Conservation (phyloP, 345 rosid species). For the Populus pruinosa region DNA sequence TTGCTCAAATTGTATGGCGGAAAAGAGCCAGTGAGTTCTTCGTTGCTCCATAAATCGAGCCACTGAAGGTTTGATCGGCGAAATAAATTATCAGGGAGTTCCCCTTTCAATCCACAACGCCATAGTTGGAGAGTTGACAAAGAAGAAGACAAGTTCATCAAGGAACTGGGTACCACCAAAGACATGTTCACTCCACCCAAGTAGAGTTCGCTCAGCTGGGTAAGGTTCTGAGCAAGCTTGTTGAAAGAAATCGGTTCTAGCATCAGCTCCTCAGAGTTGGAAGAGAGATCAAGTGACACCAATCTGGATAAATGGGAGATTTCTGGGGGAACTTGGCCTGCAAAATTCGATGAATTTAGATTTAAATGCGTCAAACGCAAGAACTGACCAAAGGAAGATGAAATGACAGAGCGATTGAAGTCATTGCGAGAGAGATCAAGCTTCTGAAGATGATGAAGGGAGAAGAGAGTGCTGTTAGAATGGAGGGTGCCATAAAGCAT, state of each 20-base stretch:
- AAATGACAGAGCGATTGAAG: slow-evolving; percentile 7
- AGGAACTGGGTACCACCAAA: neutral
- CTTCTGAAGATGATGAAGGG: slow-evolving; percentile 14
- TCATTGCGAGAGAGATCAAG: slow-evolving; percentile 28
- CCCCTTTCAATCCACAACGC: neutral
- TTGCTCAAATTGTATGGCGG: neutral
- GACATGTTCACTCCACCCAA: slow-evolving; percentile 7
- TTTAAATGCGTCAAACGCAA: slow-evolving; percentile 8
- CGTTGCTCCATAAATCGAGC: neutral
- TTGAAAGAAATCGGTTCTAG: neutral
- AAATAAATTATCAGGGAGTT: slow-evolving; percentile 1
- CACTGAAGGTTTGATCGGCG: neutral
- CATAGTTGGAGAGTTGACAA: neutral
- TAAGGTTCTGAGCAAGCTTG: neutral
- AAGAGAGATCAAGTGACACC: slow-evolving; percentile 5
- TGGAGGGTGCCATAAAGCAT: neutral
- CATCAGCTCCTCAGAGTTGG: neutral
- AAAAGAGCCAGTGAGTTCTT: neutral
- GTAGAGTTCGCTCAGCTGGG: neutral
- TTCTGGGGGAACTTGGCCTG: slow-evolving; percentile 1
- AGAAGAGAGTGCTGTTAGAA: slow-evolving; percentile 22
- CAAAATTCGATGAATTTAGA: neutral
- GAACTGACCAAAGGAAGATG: slow-evolving; percentile 9
- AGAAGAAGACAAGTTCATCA: slow-evolving; percentile 13
- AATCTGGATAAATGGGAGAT: neutral